These are phyloP conservation scores for Yarrowia porcina DNA, from an alignment of 805 yeast genomes.

Conservation along the genomic window DNA sequence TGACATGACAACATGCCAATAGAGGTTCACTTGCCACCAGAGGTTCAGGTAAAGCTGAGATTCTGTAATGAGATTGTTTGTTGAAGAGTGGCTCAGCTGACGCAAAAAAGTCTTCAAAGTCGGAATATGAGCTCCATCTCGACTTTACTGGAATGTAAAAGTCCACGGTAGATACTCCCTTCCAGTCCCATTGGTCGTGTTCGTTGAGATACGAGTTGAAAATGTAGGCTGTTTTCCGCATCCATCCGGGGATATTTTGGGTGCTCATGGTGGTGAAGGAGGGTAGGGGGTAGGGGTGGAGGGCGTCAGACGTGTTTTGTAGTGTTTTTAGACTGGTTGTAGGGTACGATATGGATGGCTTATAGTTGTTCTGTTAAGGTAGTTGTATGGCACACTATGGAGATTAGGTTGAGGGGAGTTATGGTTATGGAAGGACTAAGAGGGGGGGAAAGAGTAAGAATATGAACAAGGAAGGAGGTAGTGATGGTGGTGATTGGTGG, in stretches of 20 bases:
- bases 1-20: not conserved
- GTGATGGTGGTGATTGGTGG: too few species aligned
- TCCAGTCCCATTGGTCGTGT: constrained; percentile 9
- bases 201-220: not conserved
- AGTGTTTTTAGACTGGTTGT: too few species aligned
- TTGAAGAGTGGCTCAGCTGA: not conserved
- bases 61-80: not conserved
- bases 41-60: not conserved
- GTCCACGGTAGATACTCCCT: not conserved
- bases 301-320: too few species aligned
- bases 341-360: too few species aligned
- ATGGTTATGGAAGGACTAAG: too few species aligned
- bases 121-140: not conserved
- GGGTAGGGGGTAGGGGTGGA: too few species aligned
- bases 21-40: constrained; percentile 3
- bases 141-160: not conserved
- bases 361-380: too few species aligned
- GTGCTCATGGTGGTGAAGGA: not conserved
- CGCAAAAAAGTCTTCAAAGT: not conserved
- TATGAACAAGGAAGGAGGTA: too few species aligned
- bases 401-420: too few species aligned
- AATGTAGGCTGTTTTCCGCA: constrained; percentile 3
- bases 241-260: not conserved
- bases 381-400: too few species aligned
- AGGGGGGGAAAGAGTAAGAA: too few species aligned